phyloP scores from a whole-genome alignment of 2,329 filamentous ascomycete species.

The Aspergillus novoparasiticus region DNA sequence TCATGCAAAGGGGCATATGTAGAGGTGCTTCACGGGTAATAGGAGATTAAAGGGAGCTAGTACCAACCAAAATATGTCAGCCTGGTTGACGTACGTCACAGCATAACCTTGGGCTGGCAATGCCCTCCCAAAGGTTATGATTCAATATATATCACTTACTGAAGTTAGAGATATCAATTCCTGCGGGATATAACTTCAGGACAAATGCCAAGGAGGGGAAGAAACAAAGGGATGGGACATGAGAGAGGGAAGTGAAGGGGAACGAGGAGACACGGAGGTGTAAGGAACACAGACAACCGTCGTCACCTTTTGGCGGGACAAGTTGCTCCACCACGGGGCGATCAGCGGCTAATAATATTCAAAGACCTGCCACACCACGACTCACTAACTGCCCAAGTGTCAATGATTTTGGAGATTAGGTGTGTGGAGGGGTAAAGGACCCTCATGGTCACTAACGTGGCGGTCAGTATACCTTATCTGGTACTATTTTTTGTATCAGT shows the following conservation, averaged over 20 bases:
- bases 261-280: slow-evolving; percentile 9
- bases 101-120: slow-evolving; percentile 21
- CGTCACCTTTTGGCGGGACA: slow-evolving; percentile 36
- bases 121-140: neutral
- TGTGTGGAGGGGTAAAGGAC: neutral
- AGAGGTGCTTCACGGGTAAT: slow-evolving; percentile 14
- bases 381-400: slow-evolving; percentile 2
- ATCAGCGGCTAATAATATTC: slow-evolving; percentile 38
- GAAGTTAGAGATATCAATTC: slow-evolving; percentile 8
- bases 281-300: slow-evolving; percentile 20
- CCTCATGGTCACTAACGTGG: neutral
- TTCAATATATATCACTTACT: slow-evolving; percentile 16
- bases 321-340: slow-evolving; percentile 35
- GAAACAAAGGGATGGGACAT: slow-evolving; percentile 22
- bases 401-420: neutral
- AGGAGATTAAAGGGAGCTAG: slow-evolving; percentile 14
- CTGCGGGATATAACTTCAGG: neutral
- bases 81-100: slow-evolving; percentile 30
- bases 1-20: slow-evolving; percentile 24
- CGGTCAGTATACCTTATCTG: neutral
- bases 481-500: neutral
- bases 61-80: slow-evolving; percentile 34
- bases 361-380: slow-evolving; percentile 19
- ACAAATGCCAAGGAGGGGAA: slow-evolving; percentile 17
- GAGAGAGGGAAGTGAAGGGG: slow-evolving; percentile 17